Conservation (phyloP, 2,329 filamentous ascomycete genomes). For the Colletotrichum lupini region DNA sequence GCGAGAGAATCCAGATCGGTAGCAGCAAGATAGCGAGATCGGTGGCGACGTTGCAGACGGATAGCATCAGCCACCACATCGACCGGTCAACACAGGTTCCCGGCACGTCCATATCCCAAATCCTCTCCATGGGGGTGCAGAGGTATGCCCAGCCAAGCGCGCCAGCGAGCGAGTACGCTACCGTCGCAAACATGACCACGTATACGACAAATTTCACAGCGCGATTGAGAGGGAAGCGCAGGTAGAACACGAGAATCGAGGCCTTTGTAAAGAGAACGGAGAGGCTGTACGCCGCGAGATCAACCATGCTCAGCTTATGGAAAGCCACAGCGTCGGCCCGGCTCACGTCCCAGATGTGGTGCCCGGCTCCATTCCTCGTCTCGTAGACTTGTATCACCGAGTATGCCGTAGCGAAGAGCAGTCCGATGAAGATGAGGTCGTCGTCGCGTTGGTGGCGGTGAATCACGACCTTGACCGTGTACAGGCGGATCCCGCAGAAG, state of each 20-base stretch:
- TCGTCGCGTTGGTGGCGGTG: constrained; percentile 28
- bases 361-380: constrained; percentile 22
- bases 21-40: constrained; percentile 36
- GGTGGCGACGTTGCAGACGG: constrained; percentile 34
- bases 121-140: constrained; percentile 30
- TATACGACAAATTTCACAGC: neutral
- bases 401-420: constrained; percentile 25
- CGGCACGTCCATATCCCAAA: constrained; percentile 14
- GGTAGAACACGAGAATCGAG: constrained; percentile 38
- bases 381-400: constrained; percentile 30
- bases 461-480: constrained; percentile 26
- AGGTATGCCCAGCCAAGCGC: constrained; percentile 26
- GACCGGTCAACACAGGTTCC: constrained; percentile 29
- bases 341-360: constrained; percentile 29
- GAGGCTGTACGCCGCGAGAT: constrained; percentile 36
- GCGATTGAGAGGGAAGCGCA: constrained; percentile 34
- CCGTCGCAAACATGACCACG: constrained; percentile 28
- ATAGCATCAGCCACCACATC: constrained; percentile 35
- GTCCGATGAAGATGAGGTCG: constrained; percentile 27
- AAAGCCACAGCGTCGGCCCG: constrained; percentile 9
- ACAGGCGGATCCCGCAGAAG: constrained; percentile 29
- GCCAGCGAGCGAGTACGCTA: constrained; percentile 22
- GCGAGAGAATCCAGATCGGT: constrained; percentile 33
- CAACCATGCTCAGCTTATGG: constrained; percentile 31
- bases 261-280: constrained; percentile 38